Evolutionary conservation across 2,329 filamentous ascomycete genomes (phyloP).

Genomic region (Aspergillus hiratsukae): DNA sequence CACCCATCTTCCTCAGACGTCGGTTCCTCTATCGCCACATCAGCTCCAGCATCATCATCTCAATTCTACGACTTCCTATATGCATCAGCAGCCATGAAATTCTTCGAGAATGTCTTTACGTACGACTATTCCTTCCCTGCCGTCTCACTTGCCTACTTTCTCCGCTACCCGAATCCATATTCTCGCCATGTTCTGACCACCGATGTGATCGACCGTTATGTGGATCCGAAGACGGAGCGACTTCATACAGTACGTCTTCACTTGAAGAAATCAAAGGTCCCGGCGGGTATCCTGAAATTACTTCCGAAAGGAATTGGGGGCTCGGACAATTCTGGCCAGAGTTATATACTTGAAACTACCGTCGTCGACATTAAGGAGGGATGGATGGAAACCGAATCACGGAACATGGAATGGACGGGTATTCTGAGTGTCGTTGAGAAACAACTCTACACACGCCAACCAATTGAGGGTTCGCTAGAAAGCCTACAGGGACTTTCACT

Average conservation of each 20-base stretch:
- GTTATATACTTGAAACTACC: slow-evolving; percentile 60
- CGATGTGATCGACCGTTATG: slow-evolving; percentile 61
- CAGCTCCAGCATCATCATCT: slow-evolving; percentile 1
- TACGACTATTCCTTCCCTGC: slow-evolving; percentile 64
- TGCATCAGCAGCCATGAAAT: slow-evolving; percentile 44
- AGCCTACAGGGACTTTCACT: slow-evolving; percentile 28
- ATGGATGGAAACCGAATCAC: slow-evolving; percentile 62
- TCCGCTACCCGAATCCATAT: slow-evolving; percentile 65
- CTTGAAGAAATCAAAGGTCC: slow-evolving; percentile 60
- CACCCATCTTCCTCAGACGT: slow-evolving; percentile 4
- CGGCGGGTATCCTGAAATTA: slow-evolving; percentile 56
- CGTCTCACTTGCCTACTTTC: slow-evolving; percentile 64
- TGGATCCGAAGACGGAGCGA: slow-evolving; percentile 56
- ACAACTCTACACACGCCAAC: slow-evolving; percentile 52
- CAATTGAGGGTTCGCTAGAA: slow-evolving; percentile 17
- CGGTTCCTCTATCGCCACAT: slow-evolving; percentile 6
- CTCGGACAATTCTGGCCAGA: slow-evolving; percentile 55
- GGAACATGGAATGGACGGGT: slow-evolving; percentile 63
- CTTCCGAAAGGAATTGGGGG: slow-evolving; percentile 57
- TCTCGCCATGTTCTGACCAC: slow-evolving; percentile 61
- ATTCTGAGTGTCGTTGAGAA: slow-evolving; percentile 60
- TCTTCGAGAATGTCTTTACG: slow-evolving; percentile 53
- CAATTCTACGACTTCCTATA: slow-evolving; percentile 5
- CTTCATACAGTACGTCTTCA: slow-evolving; percentile 60
- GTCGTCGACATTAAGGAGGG: slow-evolving; percentile 59